A percentile compares a stretch with the other conserved stretches of the same genome.
Evolutionary conservation across 2,329 filamentous ascomycete genomes (phyloP).

Genomic region (Albifimbria verrucaria): DNA sequence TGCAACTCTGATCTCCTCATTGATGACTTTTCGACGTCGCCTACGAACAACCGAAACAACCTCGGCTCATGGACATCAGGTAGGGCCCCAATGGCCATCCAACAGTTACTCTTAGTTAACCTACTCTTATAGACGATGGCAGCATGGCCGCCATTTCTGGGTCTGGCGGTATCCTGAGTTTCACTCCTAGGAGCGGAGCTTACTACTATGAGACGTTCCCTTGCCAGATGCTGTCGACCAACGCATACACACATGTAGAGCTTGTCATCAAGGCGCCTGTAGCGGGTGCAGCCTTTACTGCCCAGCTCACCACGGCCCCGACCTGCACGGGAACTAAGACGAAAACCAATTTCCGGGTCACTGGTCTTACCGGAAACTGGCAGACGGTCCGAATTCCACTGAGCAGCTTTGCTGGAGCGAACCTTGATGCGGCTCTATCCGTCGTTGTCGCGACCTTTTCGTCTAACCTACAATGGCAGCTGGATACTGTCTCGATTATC

Average conservation of each 20-base stretch:
- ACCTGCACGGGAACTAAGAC: constrained; percentile 35
- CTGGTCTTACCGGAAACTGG: constrained; percentile 43
- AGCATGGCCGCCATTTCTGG: constrained; percentile 40
- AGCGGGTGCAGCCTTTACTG: constrained; percentile 20
- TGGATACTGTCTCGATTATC: constrained; percentile 44
- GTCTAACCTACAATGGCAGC: constrained; percentile 32
- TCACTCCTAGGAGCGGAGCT: constrained; percentile 43
- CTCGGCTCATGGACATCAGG: constrained; percentile 33
- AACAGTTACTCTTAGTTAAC: constrained; percentile 5
- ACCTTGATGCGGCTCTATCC: constrained; percentile 43
- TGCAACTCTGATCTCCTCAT: constrained; percentile 27
- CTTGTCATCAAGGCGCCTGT: constrained; percentile 18
- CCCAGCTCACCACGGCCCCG: constrained; percentile 35
- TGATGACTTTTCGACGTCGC: constrained; percentile 30
- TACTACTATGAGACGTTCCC: constrained; percentile 54
- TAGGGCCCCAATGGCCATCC: constrained; percentile 12
- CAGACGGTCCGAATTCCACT: constrained; percentile 50
- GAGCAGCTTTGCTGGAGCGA: constrained; percentile 45
- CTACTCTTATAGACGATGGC: constrained; percentile 40
- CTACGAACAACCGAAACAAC: constrained; percentile 27
- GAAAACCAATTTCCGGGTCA: constrained; percentile 42
- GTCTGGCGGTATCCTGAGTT: constrained; percentile 40
- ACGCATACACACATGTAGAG: constrained; percentile 44
- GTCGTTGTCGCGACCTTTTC: constrained; percentile 39
- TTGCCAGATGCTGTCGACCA: constrained; percentile 41